A percentile compares a stretch with the other conserved stretches of the same genome.
Conservation (phyloP, 257 asterid species). For the Marsdenia floribunda region DNA sequence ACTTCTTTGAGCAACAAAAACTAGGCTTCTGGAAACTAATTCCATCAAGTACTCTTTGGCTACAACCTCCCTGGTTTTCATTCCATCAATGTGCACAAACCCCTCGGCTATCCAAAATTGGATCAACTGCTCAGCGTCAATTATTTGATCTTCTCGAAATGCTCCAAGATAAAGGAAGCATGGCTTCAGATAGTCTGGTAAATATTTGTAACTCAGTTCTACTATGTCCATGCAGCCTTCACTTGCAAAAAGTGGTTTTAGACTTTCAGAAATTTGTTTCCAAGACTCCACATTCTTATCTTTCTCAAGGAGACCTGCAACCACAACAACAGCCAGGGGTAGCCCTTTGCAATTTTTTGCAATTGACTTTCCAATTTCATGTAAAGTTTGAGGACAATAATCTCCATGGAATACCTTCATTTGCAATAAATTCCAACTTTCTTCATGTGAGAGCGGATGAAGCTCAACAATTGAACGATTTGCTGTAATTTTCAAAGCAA, state of each 20-base stretch:
- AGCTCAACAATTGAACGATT: no score
- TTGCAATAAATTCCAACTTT: no score
- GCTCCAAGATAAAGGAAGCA: no score
- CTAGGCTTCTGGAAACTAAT: no score
- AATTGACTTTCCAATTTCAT: not conserved
- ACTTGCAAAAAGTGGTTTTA: not conserved
- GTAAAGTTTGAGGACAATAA: not conserved
- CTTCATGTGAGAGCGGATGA: no score
- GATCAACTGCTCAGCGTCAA: not conserved
- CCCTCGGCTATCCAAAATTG: slow-evolving; percentile 8
- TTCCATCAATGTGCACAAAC: no score
- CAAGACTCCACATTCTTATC: not conserved
- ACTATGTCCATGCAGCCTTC: slow-evolving; percentile 5
- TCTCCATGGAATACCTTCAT: not conserved
- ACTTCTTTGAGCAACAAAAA: no score
- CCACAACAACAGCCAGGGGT: slow-evolving; percentile 1
- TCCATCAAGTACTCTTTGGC: no score
- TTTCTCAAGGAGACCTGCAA: not conserved
- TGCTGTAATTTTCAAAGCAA: no score
- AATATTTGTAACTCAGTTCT: not conserved
- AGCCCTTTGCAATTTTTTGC: slow-evolving; percentile 5
- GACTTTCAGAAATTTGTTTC: not conserved
- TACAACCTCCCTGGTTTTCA: no score
- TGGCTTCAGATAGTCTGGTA: no score
- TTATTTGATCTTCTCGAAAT: no score